Conservation (phyloP, 345 rosid genomes). For the Hibiscus mutabilis region DNA sequence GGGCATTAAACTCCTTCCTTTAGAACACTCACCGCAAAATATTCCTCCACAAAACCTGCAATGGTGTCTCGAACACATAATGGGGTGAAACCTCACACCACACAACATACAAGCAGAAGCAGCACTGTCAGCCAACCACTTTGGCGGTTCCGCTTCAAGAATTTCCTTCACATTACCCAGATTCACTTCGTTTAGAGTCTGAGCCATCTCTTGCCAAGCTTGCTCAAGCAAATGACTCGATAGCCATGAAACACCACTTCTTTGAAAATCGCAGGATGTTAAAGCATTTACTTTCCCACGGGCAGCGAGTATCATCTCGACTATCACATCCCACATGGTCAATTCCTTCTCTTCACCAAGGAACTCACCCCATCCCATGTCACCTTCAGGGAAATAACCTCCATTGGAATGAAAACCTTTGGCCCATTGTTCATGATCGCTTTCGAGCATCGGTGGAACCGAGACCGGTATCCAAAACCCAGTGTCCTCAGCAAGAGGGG, state of each 20-base stretch:
- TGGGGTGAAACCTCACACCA: conserved; percentile 80
- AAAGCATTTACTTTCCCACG: conserved; percentile 76
- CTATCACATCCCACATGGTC: conserved; percentile 94
- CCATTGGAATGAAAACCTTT: conserved; percentile 60
- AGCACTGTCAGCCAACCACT: conserved; percentile 84
- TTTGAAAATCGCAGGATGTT: conserved; percentile 51
- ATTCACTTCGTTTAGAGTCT: conserved; percentile 68
- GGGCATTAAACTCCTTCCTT: conserved; percentile 88
- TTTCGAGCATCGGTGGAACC: conserved; percentile 81
- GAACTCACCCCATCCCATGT: conserved; percentile 72
- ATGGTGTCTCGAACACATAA: conserved; percentile 92
- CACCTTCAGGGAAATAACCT: conserved; percentile 87
- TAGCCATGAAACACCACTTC: conserved; percentile 48
- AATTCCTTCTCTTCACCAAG: conserved; percentile 60
- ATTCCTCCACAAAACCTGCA: conserved; percentile 94
- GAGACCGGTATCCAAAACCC: conserved; percentile 97
- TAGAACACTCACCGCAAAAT: conserved; percentile 78
- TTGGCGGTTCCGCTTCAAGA: conserved; percentile 84
- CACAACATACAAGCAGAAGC: conserved; percentile 92
- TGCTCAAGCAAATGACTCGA: conserved; percentile 69
- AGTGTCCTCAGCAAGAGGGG: conserved; percentile 76
- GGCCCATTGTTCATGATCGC: conserved; percentile 55
- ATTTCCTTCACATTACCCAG: conserved; percentile 57
- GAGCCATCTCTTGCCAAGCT: conserved; percentile 98
- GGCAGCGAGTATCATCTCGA: conserved; percentile 76